Percentiles rank a stretch among this genome's conserved stretches.
Conservation (phyloP, 31 red algal genomes). For the Odonthalia washingtoniensis region DNA sequence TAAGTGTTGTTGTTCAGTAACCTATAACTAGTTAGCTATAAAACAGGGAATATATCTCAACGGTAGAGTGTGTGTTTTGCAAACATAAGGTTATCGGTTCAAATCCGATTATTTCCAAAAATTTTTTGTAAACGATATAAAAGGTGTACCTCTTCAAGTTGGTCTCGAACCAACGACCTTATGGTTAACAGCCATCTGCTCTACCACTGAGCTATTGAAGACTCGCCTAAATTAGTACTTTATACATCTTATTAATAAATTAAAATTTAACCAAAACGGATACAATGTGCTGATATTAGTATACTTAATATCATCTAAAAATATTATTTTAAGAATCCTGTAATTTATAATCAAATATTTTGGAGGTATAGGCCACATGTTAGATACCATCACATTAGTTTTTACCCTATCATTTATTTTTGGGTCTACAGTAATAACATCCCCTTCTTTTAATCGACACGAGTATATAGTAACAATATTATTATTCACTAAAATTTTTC, state of each 20-base stretch:
- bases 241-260: neutral
- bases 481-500: neutral
- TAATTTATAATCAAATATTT: constrained; percentile 14
- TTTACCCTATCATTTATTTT: neutral
- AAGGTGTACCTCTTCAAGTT: no score
- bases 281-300: neutral
- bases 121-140: no score
- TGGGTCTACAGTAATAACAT: neutral
- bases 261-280: neutral
- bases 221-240: no score
- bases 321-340: neutral
- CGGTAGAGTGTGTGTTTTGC: no score
- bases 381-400: neutral
- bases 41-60: no score
- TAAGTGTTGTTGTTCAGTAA: no score
- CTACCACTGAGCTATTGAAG: no score
- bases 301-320: neutral
- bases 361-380: neutral
- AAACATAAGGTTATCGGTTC: no score
- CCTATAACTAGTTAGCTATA: no score
- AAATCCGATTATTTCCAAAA: no score
- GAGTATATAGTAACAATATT: neutral
- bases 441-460: neutral
- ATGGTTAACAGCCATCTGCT: no score
- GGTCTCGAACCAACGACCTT: no score